Base-by-base conservation (phyloP, 352 stramenopile species). In the Plasmopara viticola region DNA sequence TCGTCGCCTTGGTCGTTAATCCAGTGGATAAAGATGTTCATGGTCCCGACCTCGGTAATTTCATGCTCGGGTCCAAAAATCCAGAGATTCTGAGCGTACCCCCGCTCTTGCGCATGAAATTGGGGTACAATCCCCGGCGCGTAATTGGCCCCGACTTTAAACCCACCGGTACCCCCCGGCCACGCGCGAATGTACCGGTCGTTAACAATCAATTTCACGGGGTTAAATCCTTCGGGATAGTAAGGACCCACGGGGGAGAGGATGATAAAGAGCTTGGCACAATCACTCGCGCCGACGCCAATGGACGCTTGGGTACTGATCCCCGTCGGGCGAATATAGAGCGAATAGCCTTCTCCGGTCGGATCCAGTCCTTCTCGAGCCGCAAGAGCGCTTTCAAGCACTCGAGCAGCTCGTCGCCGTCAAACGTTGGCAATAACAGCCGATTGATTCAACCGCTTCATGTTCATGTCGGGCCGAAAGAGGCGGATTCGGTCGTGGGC, bases 1-100 rank as follows among this genome's bases (percentile, higher is more conserved):
- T 92, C 83, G 55, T 90, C 81, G 52, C 86, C 90, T 6, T 96
- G 63, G 51, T 97, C 84, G 60, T 98, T 97, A 45, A 81, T 78
- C 74, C 92, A 93, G 62, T 98, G 86, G 61, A 99, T 90, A 65
- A 99, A 99, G 38, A 99, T 75, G 75, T 99, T 99, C 96, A 99
- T 99, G 3, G 95, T 95, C 45, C 95, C 95, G 15, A 89, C 83
- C 60, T 94, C 83, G 3, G 83, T 94, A 48, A 94, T 84, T 20
- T 89, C 70, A 54, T 98, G 76, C 43, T 98, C 83, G 0, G 93
- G 77, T 9, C 95, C 94, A 68, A 98, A 98, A 53, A 98, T 75
- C 95, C 95, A 99, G 47, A 99, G 72, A 62, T 90, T 93, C 74
- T 90, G 92, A 37, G 85, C 86, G 74, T 93, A 96, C 8, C 86